These are phyloP conservation scores for Pleurotus citrinopileatus DNA, from an alignment of 768 basidiomycete species.

Conservation along the genomic window DNA sequence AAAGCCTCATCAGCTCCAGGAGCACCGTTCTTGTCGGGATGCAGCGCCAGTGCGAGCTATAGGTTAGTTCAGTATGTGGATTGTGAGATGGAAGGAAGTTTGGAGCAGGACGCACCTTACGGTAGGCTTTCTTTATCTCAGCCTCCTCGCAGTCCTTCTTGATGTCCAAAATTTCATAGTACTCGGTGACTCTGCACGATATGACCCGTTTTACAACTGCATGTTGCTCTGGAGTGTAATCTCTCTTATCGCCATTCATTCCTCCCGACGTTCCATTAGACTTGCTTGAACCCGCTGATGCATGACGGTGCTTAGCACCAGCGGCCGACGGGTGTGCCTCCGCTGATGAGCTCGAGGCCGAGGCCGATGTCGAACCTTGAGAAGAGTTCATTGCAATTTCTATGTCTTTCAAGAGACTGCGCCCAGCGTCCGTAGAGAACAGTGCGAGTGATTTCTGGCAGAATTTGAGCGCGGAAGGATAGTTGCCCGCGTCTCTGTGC, in stretches of 20 bases:
- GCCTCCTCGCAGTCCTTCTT: constrained; percentile 79
- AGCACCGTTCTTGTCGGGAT: constrained; percentile 94
- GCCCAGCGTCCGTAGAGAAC: constrained; percentile 76
- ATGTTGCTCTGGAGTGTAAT: constrained; percentile 82
- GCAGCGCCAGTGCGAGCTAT: constrained; percentile 83
- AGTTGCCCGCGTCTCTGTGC: constrained; percentile 69
- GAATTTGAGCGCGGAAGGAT: constrained; percentile 81
- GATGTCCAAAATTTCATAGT: constrained; percentile 87
- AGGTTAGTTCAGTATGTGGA: neutral
- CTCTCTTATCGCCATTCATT: constrained; percentile 72
- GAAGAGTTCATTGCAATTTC: constrained; percentile 51
- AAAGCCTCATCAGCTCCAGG: constrained; percentile 99
- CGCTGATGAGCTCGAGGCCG: constrained; percentile 39
- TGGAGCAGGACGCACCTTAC: constrained; percentile 61
- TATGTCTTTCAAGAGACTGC: constrained; percentile 62
- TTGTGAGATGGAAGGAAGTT: constrained; percentile 5
- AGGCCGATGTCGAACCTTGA: constrained; percentile 36
- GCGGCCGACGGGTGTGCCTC: constrained; percentile 76
- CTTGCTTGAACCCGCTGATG: constrained; percentile 21
- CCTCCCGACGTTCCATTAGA: constrained; percentile 55
- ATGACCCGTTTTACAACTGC: constrained; percentile 84
- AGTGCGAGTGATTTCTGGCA: constrained; percentile 84
- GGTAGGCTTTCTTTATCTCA: constrained; percentile 92
- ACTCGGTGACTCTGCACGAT: constrained; percentile 83
- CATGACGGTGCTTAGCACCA: constrained; percentile 63